These are phyloP conservation scores for Fusarium aywerte DNA, from an alignment of 2,329 filamentous ascomycete species.

Conservation along the genomic window DNA sequence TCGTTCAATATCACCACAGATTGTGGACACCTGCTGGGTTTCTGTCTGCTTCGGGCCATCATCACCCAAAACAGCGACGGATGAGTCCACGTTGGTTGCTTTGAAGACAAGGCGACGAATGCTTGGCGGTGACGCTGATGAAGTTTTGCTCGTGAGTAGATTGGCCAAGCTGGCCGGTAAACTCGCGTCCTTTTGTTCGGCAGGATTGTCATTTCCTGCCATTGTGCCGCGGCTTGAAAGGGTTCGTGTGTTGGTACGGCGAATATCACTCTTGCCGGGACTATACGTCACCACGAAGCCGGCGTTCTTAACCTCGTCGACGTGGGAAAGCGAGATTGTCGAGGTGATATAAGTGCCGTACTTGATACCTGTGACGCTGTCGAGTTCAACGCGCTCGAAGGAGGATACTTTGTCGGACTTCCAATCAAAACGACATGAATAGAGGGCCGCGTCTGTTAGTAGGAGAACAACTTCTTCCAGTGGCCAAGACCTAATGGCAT, in stretches of 20 bases:
- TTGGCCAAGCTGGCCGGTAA: slow-evolving; percentile 53
- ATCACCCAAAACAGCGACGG: slow-evolving; percentile 62
- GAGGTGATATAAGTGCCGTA: slow-evolving; percentile 92
- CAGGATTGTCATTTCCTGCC: slow-evolving; percentile 40
- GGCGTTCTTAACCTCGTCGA: slow-evolving; percentile 82
- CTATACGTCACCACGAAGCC: slow-evolving; percentile 85
- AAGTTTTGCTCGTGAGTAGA: slow-evolving; percentile 55
- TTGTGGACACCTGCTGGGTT: slow-evolving; percentile 66
- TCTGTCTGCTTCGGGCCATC: slow-evolving; percentile 61
- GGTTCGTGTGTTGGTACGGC: slow-evolving; percentile 86
- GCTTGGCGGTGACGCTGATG: slow-evolving; percentile 15
- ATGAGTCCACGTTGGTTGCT: slow-evolving; percentile 59
- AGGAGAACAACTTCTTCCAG: slow-evolving; percentile 91
- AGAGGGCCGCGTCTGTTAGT: slow-evolving; percentile 84
- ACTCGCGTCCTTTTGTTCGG: slow-evolving; percentile 36
- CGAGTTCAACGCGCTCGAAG: slow-evolving; percentile 86
- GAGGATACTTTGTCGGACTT: slow-evolving; percentile 92
- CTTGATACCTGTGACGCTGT: slow-evolving; percentile 76
- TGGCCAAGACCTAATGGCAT: slow-evolving; percentile 75
- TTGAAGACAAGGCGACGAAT: slow-evolving; percentile 36
- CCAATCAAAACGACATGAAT: slow-evolving; percentile 94
- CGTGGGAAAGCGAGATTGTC: slow-evolving; percentile 80
- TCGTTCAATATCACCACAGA: slow-evolving; percentile 81
- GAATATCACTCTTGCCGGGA: slow-evolving; percentile 75
- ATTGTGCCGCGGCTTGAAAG: slow-evolving; percentile 65